Conservation (phyloP, 2,329 filamentous ascomycete genomes). For the Calonectria hongkongensis region DNA sequence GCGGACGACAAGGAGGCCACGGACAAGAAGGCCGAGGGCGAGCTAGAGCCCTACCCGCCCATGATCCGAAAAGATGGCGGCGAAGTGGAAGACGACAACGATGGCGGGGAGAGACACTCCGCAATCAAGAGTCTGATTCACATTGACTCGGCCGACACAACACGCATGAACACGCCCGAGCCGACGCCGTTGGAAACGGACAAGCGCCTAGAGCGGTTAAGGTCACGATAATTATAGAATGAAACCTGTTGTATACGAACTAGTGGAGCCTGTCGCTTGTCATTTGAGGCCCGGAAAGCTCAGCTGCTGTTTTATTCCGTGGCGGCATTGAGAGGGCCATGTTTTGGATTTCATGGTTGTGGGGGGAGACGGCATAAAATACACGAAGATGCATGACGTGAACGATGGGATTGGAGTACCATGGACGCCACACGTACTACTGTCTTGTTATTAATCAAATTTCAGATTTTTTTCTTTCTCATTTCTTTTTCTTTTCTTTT, state of each 20-base stretch:
- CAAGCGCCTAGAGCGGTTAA: slow-evolving; percentile 51
- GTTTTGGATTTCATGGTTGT: slow-evolving; percentile 23
- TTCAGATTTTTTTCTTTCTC: neutral
- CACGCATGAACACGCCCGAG: slow-evolving; percentile 56
- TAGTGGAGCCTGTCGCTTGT: slow-evolving; percentile 6
- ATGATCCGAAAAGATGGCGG: slow-evolving; percentile 54
- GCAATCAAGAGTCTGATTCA: slow-evolving; percentile 54
- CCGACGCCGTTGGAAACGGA: slow-evolving; percentile 57
- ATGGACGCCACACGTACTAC: neutral
- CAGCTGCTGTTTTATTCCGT: slow-evolving; percentile 3
- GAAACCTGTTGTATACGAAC: slow-evolving; percentile 23
- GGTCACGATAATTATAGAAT: slow-evolving; percentile 24
- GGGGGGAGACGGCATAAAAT: neutral
- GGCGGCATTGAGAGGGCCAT: slow-evolving; percentile 20
- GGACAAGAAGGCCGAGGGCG: slow-evolving; percentile 38
- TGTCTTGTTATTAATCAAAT: neutral
- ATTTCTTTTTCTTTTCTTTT: too few relatives aligned
- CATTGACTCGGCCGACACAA: slow-evolving; percentile 55
- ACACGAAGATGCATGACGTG: slow-evolving; percentile 11
- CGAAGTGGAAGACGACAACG: slow-evolving; percentile 47
- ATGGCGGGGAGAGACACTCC: slow-evolving; percentile 47
- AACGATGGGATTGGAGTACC: neutral
- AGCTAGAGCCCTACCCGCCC: slow-evolving; percentile 46
- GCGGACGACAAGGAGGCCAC: slow-evolving; percentile 46
- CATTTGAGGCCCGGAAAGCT: slow-evolving; percentile 14